Percentiles rank a stretch among this genome's conserved stretches.
phyloP scores from a whole-genome alignment of 2,329 filamentous ascomycete genomes.

The Hymenoscyphus infarciens region DNA sequence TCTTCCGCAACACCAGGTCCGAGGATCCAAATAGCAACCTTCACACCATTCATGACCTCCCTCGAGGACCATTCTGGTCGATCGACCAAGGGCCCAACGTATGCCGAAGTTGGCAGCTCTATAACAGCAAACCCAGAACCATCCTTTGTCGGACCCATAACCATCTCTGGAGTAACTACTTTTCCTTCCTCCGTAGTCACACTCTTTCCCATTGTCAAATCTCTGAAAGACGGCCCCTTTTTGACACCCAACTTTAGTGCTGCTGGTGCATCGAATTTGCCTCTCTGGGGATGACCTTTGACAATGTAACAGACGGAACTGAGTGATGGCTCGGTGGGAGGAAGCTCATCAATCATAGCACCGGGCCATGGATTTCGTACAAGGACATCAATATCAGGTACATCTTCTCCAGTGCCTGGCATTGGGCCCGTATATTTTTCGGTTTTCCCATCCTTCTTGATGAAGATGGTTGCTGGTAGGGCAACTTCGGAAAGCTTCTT shows the following conservation, averaged over 20 bases:
- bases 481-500: conserved; percentile 62
- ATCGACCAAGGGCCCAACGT: conserved; percentile 65
- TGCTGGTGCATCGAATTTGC: conserved; percentile 69
- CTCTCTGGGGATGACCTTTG: conserved; percentile 70
- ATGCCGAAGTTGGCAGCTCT: conserved; percentile 69
- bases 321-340: conserved; percentile 60
- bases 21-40: conserved; percentile 76
- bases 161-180: conserved; percentile 80
- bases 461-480: conserved; percentile 67
- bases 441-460: conserved; percentile 63
- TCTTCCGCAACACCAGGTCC: conserved; percentile 64
- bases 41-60: conserved; percentile 63
- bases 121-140: conserved; percentile 76
- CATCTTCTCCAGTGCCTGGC: conserved; percentile 45
- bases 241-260: conserved; percentile 64
- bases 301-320: conserved; percentile 84
- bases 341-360: conserved; percentile 60
- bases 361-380: conserved; percentile 78
- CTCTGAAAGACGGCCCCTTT: conserved; percentile 54
- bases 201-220: conserved; percentile 59
- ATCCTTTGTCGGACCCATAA: conserved; percentile 63
- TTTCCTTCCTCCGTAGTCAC: conserved; percentile 62
- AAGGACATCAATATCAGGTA: conserved; percentile 67
- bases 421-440: conserved; percentile 66
- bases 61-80: conserved; percentile 68